These are phyloP conservation scores for Cupressus sempervirens DNA, from an alignment of 75 land plant genomes.

Conservation along the genomic window DNA sequence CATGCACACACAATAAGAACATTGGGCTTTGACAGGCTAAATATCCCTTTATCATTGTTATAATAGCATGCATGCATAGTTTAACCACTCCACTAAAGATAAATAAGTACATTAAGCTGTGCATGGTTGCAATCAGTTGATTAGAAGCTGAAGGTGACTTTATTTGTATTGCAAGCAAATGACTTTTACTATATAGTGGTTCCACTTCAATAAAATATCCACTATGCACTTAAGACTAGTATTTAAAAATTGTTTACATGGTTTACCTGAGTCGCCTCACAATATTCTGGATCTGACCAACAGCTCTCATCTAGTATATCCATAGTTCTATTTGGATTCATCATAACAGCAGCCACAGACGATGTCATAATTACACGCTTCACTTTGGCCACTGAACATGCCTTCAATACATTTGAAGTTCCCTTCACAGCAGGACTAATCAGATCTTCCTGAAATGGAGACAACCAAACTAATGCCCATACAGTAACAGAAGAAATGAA, in stretches of 20 bases:
- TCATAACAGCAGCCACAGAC: conserved; percentile 44
- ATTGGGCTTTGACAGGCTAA: neutral
- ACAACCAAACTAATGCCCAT: neutral
- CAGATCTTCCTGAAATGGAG: conserved; percentile 48
- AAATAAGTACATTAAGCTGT: neutral
- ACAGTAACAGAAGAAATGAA: neutral
- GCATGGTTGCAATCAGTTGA: neutral
- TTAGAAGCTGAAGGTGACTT: too few species aligned
- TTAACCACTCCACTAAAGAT: neutral
- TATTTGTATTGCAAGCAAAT: neutral
- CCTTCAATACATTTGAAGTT: conserved; percentile 76
- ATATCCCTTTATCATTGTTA: neutral
- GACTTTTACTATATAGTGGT: neutral
- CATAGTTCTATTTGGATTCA: conserved; percentile 38
- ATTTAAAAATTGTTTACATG: neutral
- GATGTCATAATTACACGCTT: conserved; percentile 69
- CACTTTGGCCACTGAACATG: conserved; percentile 48
- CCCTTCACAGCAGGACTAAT: conserved; percentile 74
- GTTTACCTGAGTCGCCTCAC: conserved; percentile 44
- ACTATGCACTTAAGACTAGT: neutral
- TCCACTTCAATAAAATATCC: neutral
- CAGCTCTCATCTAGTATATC: conserved; percentile 59
- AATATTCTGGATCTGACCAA: conserved; percentile 70
- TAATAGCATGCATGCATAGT: neutral
- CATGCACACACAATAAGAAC: neutral